phyloP scores from a whole-genome alignment of 2,329 filamentous ascomycete genomes.

The Aureobasidium melanogenum region DNA sequence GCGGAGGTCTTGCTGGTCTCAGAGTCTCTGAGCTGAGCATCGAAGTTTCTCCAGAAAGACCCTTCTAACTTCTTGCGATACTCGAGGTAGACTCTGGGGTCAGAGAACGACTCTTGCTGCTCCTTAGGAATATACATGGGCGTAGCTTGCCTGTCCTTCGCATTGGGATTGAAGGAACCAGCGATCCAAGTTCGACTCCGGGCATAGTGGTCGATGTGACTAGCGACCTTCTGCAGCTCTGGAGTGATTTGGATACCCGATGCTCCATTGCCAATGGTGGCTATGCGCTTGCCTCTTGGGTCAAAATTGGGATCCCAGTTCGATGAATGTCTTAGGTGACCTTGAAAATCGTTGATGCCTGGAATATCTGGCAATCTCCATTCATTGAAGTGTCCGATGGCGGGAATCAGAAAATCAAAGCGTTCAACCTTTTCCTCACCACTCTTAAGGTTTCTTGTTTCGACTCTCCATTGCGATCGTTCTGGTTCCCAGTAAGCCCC shows the following conservation, averaged over 20 bases:
- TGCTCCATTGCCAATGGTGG: conserved; percentile 36
- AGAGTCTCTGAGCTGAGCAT: conserved; percentile 30
- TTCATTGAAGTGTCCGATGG: conserved; percentile 57
- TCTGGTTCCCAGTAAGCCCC: conserved; percentile 47
- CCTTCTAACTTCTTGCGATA: conserved; percentile 36
- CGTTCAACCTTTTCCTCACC: conserved; percentile 36
- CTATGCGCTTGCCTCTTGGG: conserved; percentile 30
- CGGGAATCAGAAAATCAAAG: conserved; percentile 54
- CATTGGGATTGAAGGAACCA: conserved; percentile 44
- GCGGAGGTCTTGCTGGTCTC: conserved; percentile 21
- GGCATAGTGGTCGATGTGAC: conserved; percentile 54
- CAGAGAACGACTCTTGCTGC: conserved; percentile 47
- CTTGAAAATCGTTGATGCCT: conserved; percentile 29
- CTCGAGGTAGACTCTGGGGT: conserved; percentile 51
- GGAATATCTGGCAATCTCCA: conserved; percentile 56
- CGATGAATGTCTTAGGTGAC: conserved; percentile 30
- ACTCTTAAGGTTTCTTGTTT: conserved; percentile 16
- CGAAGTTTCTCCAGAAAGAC: conserved; percentile 48
- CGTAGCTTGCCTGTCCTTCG: conserved; percentile 39
- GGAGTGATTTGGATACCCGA: conserved; percentile 34
- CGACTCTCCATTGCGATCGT: conserved; percentile 49
- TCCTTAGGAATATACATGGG: conserved; percentile 48
- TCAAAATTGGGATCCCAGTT: conserved; percentile 27
- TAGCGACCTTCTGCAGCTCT: conserved; percentile 39
- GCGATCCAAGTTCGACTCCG: conserved; percentile 61